These are phyloP conservation scores for Phytophthora ohioensis DNA, from an alignment of 352 stramenopile genomes.

Conservation along the genomic window DNA sequence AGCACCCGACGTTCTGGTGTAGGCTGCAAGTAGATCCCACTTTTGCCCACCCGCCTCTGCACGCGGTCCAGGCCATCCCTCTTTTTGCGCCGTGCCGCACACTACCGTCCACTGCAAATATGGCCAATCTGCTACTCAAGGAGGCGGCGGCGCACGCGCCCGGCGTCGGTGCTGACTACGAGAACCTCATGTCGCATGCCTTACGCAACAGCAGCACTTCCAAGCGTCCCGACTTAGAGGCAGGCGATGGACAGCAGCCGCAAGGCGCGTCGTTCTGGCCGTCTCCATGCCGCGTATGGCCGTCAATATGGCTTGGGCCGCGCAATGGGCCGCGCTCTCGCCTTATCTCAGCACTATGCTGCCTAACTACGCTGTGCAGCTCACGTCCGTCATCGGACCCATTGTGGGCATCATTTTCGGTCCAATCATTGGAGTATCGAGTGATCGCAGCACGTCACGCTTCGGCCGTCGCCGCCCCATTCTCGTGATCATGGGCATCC, in stretches of 20 bases:
- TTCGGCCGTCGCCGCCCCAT: conserved; percentile 53
- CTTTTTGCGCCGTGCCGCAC: conserved; percentile 17
- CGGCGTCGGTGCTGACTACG: conserved; percentile 14
- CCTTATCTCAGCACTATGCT: conserved; percentile 58
- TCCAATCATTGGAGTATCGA: conserved; percentile 45
- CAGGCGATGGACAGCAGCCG: conserved; percentile 2
- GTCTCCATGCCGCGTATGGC: conserved; percentile 58
- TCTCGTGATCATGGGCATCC: conserved; percentile 37
- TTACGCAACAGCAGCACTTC: conserved; percentile 21
- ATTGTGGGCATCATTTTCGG: conserved; percentile 55
- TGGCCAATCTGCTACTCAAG: conserved; percentile 29
- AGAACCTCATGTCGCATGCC: conserved; percentile 31
- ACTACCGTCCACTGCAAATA: not conserved
- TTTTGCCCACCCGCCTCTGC: not conserved
- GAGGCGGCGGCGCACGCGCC: conserved; percentile 8
- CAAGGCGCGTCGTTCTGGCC: conserved; percentile 37
- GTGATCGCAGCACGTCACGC: conserved; percentile 45
- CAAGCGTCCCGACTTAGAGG: conserved; percentile 29
- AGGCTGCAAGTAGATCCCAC: not conserved
- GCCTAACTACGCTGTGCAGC: conserved; percentile 51
- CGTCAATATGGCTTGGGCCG: conserved; percentile 64
- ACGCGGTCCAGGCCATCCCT: conserved; percentile 11
- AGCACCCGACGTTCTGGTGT: too few species aligned
- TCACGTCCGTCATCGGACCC: conserved; percentile 56
- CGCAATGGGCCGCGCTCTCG: conserved; percentile 56